These are phyloP conservation scores for Thalassiosira ordinaria DNA, from an alignment of 352 stramenopile genomes.

Conservation along the genomic window DNA sequence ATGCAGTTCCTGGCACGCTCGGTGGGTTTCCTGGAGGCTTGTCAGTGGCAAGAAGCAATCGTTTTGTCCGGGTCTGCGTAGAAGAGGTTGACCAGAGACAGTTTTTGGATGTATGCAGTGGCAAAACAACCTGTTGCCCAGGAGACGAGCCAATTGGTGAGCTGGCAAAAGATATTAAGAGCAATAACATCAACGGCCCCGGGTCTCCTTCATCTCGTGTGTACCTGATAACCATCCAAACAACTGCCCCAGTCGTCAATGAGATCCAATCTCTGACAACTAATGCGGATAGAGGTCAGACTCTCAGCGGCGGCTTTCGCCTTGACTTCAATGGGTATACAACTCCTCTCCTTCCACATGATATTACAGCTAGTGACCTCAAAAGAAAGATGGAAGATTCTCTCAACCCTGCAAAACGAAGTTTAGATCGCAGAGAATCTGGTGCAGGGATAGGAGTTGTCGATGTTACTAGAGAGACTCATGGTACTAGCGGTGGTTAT, in stretches of 20 bases:
- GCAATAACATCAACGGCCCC: slow-evolving; percentile 93
- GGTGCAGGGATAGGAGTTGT: slow-evolving; percentile 57
- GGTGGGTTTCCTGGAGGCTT: slow-evolving; percentile 92
- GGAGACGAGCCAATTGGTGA: slow-evolving; percentile 59
- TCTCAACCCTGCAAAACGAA: slow-evolving; percentile 68
- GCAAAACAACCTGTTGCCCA: slow-evolving; percentile 42
- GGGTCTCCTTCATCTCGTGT: slow-evolving; percentile 90
- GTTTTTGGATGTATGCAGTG: slow-evolving; percentile 51
- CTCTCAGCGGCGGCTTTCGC: slow-evolving; percentile 87
- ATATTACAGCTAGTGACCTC: slow-evolving; percentile 85
- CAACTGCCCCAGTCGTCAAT: slow-evolving; percentile 86
- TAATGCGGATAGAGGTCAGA: slow-evolving; percentile 87
- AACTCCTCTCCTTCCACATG: slow-evolving; percentile 82
- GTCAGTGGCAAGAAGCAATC: slow-evolving; percentile 83
- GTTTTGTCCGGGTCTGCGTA: slow-evolving; percentile 59
- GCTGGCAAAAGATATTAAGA: slow-evolving; percentile 57
- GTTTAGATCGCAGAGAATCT: slow-evolving; percentile 43
- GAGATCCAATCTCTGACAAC: slow-evolving; percentile 93
- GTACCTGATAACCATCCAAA: slow-evolving; percentile 92
- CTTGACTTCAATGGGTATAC: slow-evolving; percentile 69
- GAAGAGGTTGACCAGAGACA: slow-evolving; percentile 40
- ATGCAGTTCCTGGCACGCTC: slow-evolving; percentile 88
- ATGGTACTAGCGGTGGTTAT: slow-evolving; percentile 53
- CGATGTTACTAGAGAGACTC: slow-evolving; percentile 47
- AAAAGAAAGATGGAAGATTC: slow-evolving; percentile 77